Evolutionary conservation across 2,329 filamentous ascomycete genomes (phyloP), one percentile per base, ranked within the genome.

Genomic region (Cucurbitaria berberidis): DNA sequence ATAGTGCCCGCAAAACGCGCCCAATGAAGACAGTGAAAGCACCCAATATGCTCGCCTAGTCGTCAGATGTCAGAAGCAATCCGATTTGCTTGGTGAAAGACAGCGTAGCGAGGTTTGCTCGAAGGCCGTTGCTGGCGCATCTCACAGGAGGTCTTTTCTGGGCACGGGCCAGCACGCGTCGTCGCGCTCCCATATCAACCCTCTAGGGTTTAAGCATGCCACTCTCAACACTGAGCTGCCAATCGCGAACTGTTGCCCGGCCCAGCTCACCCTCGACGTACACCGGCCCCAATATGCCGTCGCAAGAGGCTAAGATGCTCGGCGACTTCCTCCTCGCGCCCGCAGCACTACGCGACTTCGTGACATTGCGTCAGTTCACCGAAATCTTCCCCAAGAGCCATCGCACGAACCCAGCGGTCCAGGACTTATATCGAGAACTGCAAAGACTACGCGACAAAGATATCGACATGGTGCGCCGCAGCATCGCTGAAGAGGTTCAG

Each of bases 251-350:
- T 11, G 9, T 7, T 13, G 11, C 13, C 21, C 27, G 26, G 0
- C 16, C 27, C 9, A 2, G 15, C 32, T 41, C 42, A 19, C 40
- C n/a, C 8, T 30, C 36, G 4, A 29, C 55, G 15, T 29, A 35
- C 26, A 8, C 45, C 48, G 40, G 36, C 16, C 46, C 47, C 30
- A 57, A 58, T 55, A 91, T 92, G 88, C 80, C 89, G 3, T 87
- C 89, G 8, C 88, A 86, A 39, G 92, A 96, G 77, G 80, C 84
- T 50, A 83, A 86, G 24, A 89, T 96, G 60, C 83, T 96, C 45
- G 82, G 82, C 67, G 88, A 89, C 74, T 96, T 93, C 73, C 85
- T 96, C 53, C 83, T 96, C 30, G 82, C 88, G 26, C 89, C 91
- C 11, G 87, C 91, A 7, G 83, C 89, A 24, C 81, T 96, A 32